Evolutionary conservation across 2,329 filamentous ascomycete genomes (phyloP).

Genomic region (Clarireedia hainanense): DNA sequence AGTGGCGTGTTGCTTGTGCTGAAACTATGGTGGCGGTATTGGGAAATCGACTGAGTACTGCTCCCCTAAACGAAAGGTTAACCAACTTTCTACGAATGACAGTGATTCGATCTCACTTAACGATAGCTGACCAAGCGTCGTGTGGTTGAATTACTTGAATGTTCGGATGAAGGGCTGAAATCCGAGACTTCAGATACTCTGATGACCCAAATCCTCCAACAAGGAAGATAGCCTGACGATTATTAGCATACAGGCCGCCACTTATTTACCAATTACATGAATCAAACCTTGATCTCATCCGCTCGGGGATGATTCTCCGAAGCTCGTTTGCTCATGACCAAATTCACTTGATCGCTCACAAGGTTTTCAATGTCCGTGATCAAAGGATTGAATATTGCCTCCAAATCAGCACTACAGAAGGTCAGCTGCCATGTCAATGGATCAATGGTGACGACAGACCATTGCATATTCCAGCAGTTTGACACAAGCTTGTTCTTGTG

Average conservation of each 20-base stretch:
- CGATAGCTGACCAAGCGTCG: slow-evolving; percentile 20
- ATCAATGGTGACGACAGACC: slow-evolving; percentile 6
- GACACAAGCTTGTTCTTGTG: slow-evolving; percentile 14
- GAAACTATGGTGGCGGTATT: slow-evolving; percentile 13
- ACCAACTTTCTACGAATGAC: neutral
- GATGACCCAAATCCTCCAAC: slow-evolving; percentile 21
- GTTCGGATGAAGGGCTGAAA: slow-evolving; percentile 31
- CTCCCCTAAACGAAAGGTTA: slow-evolving; percentile 10
- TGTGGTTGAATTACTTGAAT: slow-evolving; percentile 18
- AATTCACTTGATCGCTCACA: slow-evolving; percentile 35
- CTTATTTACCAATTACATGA: slow-evolving; percentile 13
- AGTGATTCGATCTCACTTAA: slow-evolving; percentile 11
- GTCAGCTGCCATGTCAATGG: neutral
- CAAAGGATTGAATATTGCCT: slow-evolving; percentile 42
- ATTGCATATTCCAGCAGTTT: slow-evolving; percentile 18
- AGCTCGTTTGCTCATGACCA: slow-evolving; percentile 31
- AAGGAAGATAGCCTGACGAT: slow-evolving; percentile 13
- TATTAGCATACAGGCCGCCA: slow-evolving; percentile 1
- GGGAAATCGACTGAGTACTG: slow-evolving; percentile 16
- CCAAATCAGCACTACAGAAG: slow-evolving; percentile 36
- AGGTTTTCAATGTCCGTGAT: slow-evolving; percentile 33
- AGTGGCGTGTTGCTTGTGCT: slow-evolving; percentile 15
- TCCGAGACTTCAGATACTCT: slow-evolving; percentile 29
- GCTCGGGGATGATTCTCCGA: slow-evolving; percentile 34
- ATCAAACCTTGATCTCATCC: slow-evolving; percentile 33